Evolutionary conservation across 371 early-diverging fungal species (phyloP).

Genomic region (Rhizopus sp.): DNA sequence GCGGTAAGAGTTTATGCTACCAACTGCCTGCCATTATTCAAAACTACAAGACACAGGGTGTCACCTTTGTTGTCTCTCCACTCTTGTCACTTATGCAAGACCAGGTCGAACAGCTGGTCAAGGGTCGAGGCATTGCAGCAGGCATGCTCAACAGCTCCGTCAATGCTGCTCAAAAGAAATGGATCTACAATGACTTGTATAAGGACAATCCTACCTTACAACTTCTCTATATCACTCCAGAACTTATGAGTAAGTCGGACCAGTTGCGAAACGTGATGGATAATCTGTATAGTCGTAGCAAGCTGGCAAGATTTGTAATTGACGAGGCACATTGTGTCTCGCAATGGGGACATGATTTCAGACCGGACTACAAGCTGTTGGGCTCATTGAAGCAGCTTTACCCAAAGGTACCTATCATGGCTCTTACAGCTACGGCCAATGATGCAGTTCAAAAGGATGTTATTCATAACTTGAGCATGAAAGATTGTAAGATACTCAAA

Average conservation of each 20-base stretch:
- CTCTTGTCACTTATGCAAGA: conserved; percentile 98
- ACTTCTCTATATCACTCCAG: conserved; percentile 96
- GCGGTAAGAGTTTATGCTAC: conserved; percentile 99
- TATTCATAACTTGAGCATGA: conserved; percentile 67
- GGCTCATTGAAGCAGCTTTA: conserved; percentile 65
- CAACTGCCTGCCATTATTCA: conserved; percentile 93
- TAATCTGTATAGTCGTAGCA: conserved; percentile 57
- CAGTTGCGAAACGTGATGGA: conserved; percentile 64
- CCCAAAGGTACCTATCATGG: conserved; percentile 93
- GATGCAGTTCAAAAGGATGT: conserved; percentile 85
- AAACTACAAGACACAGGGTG: conserved; percentile 53
- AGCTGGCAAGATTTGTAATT: conserved; percentile 92
- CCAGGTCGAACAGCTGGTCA: conserved; percentile 87
- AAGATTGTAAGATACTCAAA: conserved; percentile 68
- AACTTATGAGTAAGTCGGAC: conserved; percentile 79
- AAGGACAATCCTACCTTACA: conserved; percentile 38
- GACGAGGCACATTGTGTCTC: conserved; percentile 99
- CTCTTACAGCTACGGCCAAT: conserved; percentile 98
- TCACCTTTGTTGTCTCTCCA: conserved; percentile 98
- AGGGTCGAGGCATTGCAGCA: conserved; percentile 77
- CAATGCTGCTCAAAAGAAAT: conserved; percentile 48
- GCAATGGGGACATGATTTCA: conserved; percentile 98
- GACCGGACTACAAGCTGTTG: conserved; percentile 80
- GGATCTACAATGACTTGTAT: conserved; percentile 62
- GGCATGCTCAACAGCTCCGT: conserved; percentile 73